Base-by-base conservation (phyloP, 2,329 filamentous ascomycete species). In the Penicillium sp. region DNA sequence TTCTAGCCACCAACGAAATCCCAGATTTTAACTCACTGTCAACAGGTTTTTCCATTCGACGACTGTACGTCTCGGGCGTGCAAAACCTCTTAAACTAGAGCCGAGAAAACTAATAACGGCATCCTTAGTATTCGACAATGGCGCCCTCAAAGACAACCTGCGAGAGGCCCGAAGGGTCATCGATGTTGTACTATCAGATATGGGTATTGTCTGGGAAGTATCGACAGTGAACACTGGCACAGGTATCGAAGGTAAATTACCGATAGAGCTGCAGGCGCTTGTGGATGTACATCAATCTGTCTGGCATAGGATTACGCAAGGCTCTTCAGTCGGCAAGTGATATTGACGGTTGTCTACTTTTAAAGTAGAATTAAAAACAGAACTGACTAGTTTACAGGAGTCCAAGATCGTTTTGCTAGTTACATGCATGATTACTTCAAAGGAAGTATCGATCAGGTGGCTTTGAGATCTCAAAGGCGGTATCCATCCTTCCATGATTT, bases 61-160 rank as follows among this genome's bases (percentile, higher is more conserved):
- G 42, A 54, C 42, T 24, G 51, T 54, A 35, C 18, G 51, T 20
- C 2, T 35, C 9, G 6, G 16, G 18, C 12, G 5, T 20, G 5
- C 23, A 12, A 45, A 14, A 42, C 3, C 4, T 12, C 11, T 11
- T 52, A 8, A 11, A 11, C 5, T n/a, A 9, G 8, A 9, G 28
- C 4, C 8, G 2, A 11, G n/a, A 6, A 20, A 52, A 16, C 49
- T 52, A 9, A 28, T 26, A 28, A 24, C n/a, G 3, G 6, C 38
- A 7, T 42, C 28, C 47, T 16, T 46, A 72, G 63, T 61, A 35
- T 69, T 69, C 28, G 68, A 71, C 47, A 68, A 69, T 48, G 69
- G 69, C 1, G 57, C 59, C n/a, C 58, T 70, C 20, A 65, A 61
- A 38, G 56, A 63, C 18, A 62, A 70, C 45, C 59, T 59, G 2